Base-by-base conservation (phyloP, 805 yeast species). In the Sugiyamaella mastotermitis region DNA sequence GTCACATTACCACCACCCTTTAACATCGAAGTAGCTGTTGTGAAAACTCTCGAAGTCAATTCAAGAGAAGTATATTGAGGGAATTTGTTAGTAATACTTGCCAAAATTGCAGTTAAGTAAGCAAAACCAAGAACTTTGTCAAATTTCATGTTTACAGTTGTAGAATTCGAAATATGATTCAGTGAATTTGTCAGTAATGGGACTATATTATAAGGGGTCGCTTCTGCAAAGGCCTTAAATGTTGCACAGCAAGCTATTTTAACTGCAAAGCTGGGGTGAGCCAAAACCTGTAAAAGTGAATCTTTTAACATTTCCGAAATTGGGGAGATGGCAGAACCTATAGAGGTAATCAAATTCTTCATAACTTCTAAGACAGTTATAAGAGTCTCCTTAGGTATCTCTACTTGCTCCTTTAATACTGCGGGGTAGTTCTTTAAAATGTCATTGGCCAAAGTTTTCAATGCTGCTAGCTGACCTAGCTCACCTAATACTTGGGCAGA, bases 21-120 rank as follows among this genome's bases (percentile, higher is more conserved):
- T n/a, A 71, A 52, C 25, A 69, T 59, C 21, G 70, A 59, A 10
- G 68, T 62, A 0, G 74, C 68, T 22, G 70, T 60, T 0, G 64
- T 62, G 34, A 72, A 64, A 3, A 71, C 59, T 38, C 69, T 59
- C 40, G 71, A 61, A 4, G 74, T 60, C 13, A 71, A 50, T 21
- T 65, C 68, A 25, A 62, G 57, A 2, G 78, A 61, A 4, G 72
- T 71, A 47, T 66, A 69, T 32, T 54, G 53, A 14, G 62, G 51
- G 34, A 53, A 35, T 14, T 38, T 27, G 21, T 42, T 38, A 7
- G 59, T 45, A 8, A 58, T 22, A 5, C 60, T 48, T n/a, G 51
- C 49, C 27, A 52, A 33, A 4, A 52, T 38, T 1, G 65, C 39
- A 4, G 56, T 40, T 25, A 51, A 45, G 31, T 47, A 47, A 2